Evolutionary conservation across 2,329 filamentous ascomycete species (phyloP), one percentile per base, ranked within the genome.

Genomic region (Plenodomus tracheiphilus): DNA sequence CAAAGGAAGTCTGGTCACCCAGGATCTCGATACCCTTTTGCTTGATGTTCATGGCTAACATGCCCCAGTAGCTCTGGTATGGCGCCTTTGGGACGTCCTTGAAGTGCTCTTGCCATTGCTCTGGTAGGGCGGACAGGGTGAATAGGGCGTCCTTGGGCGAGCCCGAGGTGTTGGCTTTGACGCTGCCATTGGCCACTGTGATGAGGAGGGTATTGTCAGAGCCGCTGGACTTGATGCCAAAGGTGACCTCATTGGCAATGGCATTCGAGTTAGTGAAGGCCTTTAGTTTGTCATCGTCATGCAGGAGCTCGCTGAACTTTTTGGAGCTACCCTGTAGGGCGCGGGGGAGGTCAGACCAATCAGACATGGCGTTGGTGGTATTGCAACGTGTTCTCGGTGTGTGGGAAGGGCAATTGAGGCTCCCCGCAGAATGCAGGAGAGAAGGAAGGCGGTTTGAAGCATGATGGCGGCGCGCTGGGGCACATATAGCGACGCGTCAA

Each of bases 11-110:
- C 52, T 79, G 69, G 49, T 79, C 71, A 19, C 78, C 78, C n/a
- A 72, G 58, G 6, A 80, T 70, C 19, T 75, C 71, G 35, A 78
- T 76, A 17, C 77, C 77, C 44, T 77, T 66, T 50, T 81, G 77
- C 49, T 78, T 77, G 61, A 75, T 74, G 52, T 76, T 79, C 78
- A 79, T 76, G 19, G 74, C 74, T 42, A 74, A 73, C 71, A 70
- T 71, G 59, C 72, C 72, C 75, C 74, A 77, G 54, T 76, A 77
- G 47, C 72, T 75, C 48, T 77, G 75, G 49, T 77, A 76, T 13
- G 75, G 75, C 57, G 69, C 69, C 1, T 67, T 70, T 4, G 75
- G 75, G 1, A 75, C 71, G 28, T 69, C 64, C 48, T 76, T 70
- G 66, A 77, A 76, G 60, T 75, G 75, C 39, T 75, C 65, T 54